Evolutionary conservation across 106 monocot species (phyloP).

Genomic region (Platanthera zijinensis): DNA sequence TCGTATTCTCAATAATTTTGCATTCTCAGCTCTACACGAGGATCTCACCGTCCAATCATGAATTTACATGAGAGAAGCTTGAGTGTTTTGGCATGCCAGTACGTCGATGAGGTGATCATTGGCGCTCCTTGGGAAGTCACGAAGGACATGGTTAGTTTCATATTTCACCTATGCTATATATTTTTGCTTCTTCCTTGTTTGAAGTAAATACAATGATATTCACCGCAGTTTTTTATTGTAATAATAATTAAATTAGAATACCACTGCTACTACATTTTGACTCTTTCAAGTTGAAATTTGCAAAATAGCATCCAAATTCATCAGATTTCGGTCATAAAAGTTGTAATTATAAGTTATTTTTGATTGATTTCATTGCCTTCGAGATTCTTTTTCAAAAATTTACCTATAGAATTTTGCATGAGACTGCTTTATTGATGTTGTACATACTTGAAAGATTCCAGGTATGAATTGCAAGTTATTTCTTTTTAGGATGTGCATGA

Average conservation of each 20-base stretch:
- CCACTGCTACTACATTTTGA: neutral
- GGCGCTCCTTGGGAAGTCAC: constrained; percentile 96
- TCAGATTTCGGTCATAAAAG: neutral
- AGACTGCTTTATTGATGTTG: neutral
- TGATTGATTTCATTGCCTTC: neutral
- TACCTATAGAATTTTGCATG: neutral
- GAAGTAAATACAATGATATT: neutral
- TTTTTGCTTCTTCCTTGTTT: neutral
- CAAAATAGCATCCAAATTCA: neutral
- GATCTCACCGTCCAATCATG: constrained; percentile 95
- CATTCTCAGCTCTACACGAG: constrained; percentile 55
- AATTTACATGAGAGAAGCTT: constrained; percentile 97
- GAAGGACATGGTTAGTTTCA: constrained; percentile 70
- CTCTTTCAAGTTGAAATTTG: neutral
- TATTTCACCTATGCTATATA: neutral
- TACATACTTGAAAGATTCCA: neutral
- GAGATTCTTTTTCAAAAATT: neutral
- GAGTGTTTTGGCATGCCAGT: constrained; percentile 95
- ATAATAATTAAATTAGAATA: neutral
- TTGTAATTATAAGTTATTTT: neutral
- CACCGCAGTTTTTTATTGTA: neutral
- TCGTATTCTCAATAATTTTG: neutral
- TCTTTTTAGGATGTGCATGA: neutral
- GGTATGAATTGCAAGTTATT: neutral
- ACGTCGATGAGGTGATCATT: constrained; percentile 98